Percentiles rank a stretch among this genome's conserved stretches.
Evolutionary conservation across 768 basidiomycete species (phyloP).

Genomic region (Rhizopogon vesiculosus): DNA sequence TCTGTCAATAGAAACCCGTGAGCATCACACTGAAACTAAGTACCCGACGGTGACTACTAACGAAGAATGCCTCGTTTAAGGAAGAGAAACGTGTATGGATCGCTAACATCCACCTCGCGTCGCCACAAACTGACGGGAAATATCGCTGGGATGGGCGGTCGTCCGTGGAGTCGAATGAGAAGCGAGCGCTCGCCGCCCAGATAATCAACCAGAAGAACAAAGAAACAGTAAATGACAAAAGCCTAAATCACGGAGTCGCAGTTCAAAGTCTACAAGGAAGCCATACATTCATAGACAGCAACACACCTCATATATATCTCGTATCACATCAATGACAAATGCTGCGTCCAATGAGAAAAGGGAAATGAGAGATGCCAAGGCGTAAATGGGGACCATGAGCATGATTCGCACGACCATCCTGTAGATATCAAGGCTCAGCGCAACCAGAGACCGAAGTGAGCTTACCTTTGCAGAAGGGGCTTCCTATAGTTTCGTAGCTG

Average conservation of each 20-base stretch:
- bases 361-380: constrained; percentile 85
- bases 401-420: constrained; percentile 95
- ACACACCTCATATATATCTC: constrained; percentile 93
- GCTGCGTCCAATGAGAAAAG: constrained; percentile 92
- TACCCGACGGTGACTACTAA: constrained; percentile 28
- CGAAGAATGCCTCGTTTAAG: constrained; percentile 94
- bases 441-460: background rate
- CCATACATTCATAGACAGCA: background rate
- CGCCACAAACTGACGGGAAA: constrained; percentile 85
- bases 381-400: constrained; percentile 96
- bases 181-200: constrained; percentile 92
- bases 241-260: constrained; percentile 44
- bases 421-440: constrained; percentile 1
- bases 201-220: constrained; percentile 74
- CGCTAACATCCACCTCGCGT: constrained; percentile 86
- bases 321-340: constrained; percentile 91
- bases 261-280: background rate
- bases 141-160: constrained; percentile 81
- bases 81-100: constrained; percentile 91
- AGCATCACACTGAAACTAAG: background rate
- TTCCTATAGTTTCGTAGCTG: constrained; percentile 87
- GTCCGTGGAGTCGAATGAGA: constrained; percentile 86
- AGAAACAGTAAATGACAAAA: constrained; percentile 94
- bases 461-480: constrained; percentile 71
- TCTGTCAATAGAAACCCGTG: constrained; percentile 44